Evolutionary conservation across 129 eudicot genomes (phyloP), one percentile per base, ranked within the genome.

Genomic region (Artemisia annua): DNA sequence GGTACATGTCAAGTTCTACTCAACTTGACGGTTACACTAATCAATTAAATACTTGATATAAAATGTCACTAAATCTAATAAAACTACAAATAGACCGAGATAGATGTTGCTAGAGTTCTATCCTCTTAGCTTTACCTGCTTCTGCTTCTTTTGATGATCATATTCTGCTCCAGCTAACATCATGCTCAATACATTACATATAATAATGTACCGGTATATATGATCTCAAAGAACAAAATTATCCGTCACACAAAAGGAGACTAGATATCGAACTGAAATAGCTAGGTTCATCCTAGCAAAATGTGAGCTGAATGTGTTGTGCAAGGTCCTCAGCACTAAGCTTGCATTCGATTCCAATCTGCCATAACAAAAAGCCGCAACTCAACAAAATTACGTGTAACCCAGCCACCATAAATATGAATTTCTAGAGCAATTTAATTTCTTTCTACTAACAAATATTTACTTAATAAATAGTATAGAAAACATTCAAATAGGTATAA

Each of bases 281-380:
- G 35, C 35, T 30, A 53, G 30, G 39, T 52, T 4, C 67, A 15
- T 22, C 48, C 75, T 78, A 79, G 89, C 91, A 85, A 88, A 93
- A 89, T 50, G 95, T 93, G 67, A 83, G 91, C 78, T 89, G 98
- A 83, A 93, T 84, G 52, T 87, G 95, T 60, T 89, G 87, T 18
- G 98, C 98, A 10, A 93, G 85, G 52, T 93, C 98, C 62, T 89
- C 96, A 1, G 98, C 97, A 75, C 98, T 93, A 13, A 94, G 88
- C 73, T 88, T 88, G 93, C 98, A 94, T 72, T 90, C 97, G 63
- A 94, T 90, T 81, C 98, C 95, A 81, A 93, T 87, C 98, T 93
- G 77, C 70, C 77, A 81, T 24, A 55, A 56, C 62, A 43, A 65
- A 80, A 59, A 16, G 44, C 66, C 76, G 56, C 59, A 50, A 14